A percentile compares a stretch with the other conserved stretches of the same genome.
These are phyloP conservation scores for Akanthomyces muscarius DNA, from an alignment of 2,329 filamentous ascomycete species.

Conservation along the genomic window DNA sequence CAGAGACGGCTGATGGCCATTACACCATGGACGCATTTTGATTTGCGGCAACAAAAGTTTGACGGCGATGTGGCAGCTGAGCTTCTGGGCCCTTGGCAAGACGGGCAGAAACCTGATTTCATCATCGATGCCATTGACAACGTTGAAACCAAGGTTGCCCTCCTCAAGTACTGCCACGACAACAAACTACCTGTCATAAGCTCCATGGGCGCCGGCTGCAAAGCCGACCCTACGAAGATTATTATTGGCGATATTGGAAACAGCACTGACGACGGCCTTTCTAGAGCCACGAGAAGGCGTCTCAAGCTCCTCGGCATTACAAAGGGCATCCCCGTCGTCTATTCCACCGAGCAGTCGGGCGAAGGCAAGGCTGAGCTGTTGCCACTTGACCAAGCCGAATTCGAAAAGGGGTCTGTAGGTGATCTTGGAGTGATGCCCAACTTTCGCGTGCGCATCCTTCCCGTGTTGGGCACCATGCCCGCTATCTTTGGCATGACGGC, in stretches of 20 bases:
- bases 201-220: slow-evolving; percentile 94
- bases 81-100: slow-evolving; percentile 65
- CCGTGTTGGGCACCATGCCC: slow-evolving; percentile 94
- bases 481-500: slow-evolving; percentile 89
- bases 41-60: slow-evolving; percentile 82
- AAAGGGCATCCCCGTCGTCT: slow-evolving; percentile 85
- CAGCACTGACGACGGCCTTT: slow-evolving; percentile 84
- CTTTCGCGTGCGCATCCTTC: slow-evolving; percentile 90
- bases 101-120: slow-evolving; percentile 67
- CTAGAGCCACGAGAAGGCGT: slow-evolving; percentile 74
- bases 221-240: slow-evolving; percentile 78
- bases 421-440: slow-evolving; percentile 87
- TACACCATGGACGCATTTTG: slow-evolving; percentile 86
- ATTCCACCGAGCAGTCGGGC: slow-evolving; percentile 83
- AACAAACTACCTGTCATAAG: slow-evolving; percentile 79
- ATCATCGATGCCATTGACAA: slow-evolving; percentile 99
- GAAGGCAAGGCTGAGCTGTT: slow-evolving; percentile 88
- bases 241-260: slow-evolving; percentile 87
- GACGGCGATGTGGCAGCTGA: slow-evolving; percentile 59
- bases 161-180: slow-evolving; percentile 82
- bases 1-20: slow-evolving; percentile 77
- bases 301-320: slow-evolving; percentile 75
- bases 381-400: slow-evolving; percentile 83
- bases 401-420: slow-evolving; percentile 76
- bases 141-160: slow-evolving; percentile 90